Evolutionary conservation across 2,329 filamentous ascomycete genomes (phyloP), one percentile per base, ranked within the genome.

Genomic region (Fusarium poae): DNA sequence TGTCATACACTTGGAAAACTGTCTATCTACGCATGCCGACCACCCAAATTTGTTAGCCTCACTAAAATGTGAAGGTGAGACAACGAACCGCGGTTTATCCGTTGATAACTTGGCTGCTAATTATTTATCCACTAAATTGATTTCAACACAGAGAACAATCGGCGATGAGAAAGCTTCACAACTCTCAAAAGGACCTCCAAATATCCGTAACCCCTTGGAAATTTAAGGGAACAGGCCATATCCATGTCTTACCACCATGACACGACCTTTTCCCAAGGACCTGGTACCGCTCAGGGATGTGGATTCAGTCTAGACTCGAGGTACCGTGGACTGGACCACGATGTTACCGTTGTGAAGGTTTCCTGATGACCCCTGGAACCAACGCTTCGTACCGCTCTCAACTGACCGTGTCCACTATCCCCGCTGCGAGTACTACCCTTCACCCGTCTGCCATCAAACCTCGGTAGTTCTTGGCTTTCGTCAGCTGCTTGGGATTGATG

Each of bases 181-280:
- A 27, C 18, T 32, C 20, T 15, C 13, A 16, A 40, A 27, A 35
- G 9, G 5, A 10, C 34, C 13, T 15, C 20, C 20, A 21, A 27
- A 39, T 13, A n/a, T n/a, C n/a, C n/a, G n/a, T n/a, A 21, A 20
- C 13, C 35, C 35, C 35, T 39, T 39, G 35, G 35, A 40, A 51
- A 25, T 27, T 27, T n/a, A 39, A 12, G 10, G 16, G 3, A 40
- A 20, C 35, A 51, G 23, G 48, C 34, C 34, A 20, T 4, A 29
- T 21, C 48, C 48, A n/a, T 51, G 23, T 9, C 23, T 6, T 27
- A 21, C 34, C 23, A 40, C 48, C 23, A 20, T 51, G 34, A 51
- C 48, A 51, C 48, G 34, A 51, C 12, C 48, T 20, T 27, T 51
- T 51, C 32, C 48, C 48, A 51, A 51, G 9, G 23, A 51, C 48